Conservation (phyloP, 345 rosid genomes). For the Streptanthus diversifolius region DNA sequence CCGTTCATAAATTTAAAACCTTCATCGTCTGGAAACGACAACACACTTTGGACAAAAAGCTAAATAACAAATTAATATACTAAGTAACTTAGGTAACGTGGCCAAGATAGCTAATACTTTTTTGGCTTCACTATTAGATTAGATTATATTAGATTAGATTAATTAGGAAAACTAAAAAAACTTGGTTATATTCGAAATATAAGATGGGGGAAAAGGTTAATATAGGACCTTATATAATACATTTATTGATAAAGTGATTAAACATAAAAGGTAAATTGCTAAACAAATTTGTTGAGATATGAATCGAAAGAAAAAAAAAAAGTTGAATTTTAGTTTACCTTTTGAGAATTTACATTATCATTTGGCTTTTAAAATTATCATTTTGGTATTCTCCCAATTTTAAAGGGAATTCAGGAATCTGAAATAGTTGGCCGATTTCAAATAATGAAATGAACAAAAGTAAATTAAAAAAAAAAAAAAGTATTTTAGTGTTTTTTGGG, state of each 20-base stretch:
- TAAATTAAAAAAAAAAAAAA: neutral
- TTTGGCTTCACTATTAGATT: conserved; percentile 21
- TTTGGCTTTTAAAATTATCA: neutral
- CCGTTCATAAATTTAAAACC: neutral
- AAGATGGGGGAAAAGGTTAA: conserved; percentile 29
- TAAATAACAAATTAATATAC: conserved; percentile 10
- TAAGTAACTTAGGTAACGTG: conserved; percentile 25
- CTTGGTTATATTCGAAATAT: conserved; percentile 5
- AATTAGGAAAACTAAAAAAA: conserved; percentile 1
- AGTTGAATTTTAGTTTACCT: neutral
- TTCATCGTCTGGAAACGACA: conserved; percentile 22
- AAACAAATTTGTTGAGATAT: conserved; percentile 8
- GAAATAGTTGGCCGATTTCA: neutral
- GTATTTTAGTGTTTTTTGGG: neutral
- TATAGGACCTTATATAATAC: neutral
- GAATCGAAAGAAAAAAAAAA: neutral
- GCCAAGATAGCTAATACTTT: conserved; percentile 31
- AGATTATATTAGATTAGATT: neutral
- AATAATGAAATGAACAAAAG: neutral
- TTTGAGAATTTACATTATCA: neutral
- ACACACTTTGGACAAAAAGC: conserved; percentile 30
- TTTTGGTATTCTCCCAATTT: neutral
- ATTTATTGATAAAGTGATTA: neutral
- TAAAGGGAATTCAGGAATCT: conserved; percentile 22
- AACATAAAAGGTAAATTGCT: neutral